Percentiles rank a stretch among this genome's conserved stretches.
These are phyloP conservation scores for Crataegus laevigata DNA, from an alignment of 306 rosid genomes.

Conservation along the genomic window DNA sequence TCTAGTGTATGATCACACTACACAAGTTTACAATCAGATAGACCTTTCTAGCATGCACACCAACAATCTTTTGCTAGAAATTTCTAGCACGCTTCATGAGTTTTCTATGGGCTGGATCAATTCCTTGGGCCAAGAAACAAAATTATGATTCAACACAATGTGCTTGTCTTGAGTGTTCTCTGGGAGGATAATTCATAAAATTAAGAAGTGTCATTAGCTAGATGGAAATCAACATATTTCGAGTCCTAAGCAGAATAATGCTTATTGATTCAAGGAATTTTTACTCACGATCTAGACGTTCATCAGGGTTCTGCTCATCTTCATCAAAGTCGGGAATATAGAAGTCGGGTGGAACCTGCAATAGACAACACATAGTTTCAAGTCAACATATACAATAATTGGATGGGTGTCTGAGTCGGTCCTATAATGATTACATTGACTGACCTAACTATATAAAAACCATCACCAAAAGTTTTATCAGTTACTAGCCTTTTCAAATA, in stretches of 20 bases:
- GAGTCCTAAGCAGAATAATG: not conserved
- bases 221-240: not conserved
- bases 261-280: not conserved
- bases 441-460: not conserved
- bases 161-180: constrained; percentile 91
- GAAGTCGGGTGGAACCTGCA: constrained; percentile 95
- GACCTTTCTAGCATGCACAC: too few relatives aligned
- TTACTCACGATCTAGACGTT: constrained; percentile 83
- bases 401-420: not conserved
- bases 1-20: too few relatives aligned
- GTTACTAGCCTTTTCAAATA: not conserved
- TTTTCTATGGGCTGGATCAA: too few relatives aligned
- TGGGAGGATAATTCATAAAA: constrained; percentile 20
- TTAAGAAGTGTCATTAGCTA: not conserved
- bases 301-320: constrained; percentile 93
- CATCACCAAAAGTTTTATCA: not conserved
- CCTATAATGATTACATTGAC: not conserved
- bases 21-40: too few relatives aligned
- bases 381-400: not conserved
- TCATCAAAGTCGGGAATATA: constrained; percentile 89
- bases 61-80: too few relatives aligned
- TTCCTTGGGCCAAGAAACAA: too few relatives aligned
- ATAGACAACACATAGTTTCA: not conserved
- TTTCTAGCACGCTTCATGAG: too few relatives aligned
- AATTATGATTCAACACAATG: too few relatives aligned